Conservation (phyloP, 1,284 basidiomycete genomes). For the Exobasidium cylindrosporum region DNA sequence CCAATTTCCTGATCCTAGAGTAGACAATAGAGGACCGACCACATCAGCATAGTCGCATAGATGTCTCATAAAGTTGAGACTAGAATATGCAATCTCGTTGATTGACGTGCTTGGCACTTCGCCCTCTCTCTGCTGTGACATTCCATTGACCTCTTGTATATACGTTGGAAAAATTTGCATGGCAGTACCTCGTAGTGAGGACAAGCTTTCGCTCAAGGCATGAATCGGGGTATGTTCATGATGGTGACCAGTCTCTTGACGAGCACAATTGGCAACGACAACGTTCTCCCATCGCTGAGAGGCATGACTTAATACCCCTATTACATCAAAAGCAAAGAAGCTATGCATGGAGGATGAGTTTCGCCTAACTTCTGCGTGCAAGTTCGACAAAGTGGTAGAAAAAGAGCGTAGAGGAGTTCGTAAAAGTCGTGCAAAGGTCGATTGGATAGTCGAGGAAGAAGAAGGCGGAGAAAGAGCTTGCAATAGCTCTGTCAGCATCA, state of each 20-base stretch:
- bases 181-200: slow-evolving; percentile 29
- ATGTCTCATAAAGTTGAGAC: slow-evolving; percentile 39
- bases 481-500: slow-evolving; percentile 10
- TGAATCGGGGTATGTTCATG: slow-evolving; percentile 6
- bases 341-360: slow-evolving; percentile 30
- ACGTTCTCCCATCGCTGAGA: slow-evolving; percentile 16
- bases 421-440: slow-evolving; percentile 16
- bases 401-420: slow-evolving; percentile 11
- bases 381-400: slow-evolving; percentile 20
- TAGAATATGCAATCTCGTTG: slow-evolving; percentile 48
- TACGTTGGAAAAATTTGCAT: slow-evolving; percentile 47
- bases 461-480: slow-evolving; percentile 12
- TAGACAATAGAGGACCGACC: slow-evolving; percentile 33
- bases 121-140: slow-evolving; percentile 38
- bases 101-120: slow-evolving; percentile 45
- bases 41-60: slow-evolving; percentile 46
- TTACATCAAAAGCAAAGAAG: slow-evolving; percentile 31
- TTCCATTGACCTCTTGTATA: slow-evolving; percentile 48
- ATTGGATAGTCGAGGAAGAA: slow-evolving; percentile 10
- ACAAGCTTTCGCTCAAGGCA: slow-evolving; percentile 13
- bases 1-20: slow-evolving; percentile 46
- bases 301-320: slow-evolving; percentile 15
- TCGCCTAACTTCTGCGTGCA: slow-evolving; percentile 34
- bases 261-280: slow-evolving; percentile 15
- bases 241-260: slow-evolving; percentile 12